Conservation (phyloP, 306 rosid genomes). For the Casuarina equisetifolia region DNA sequence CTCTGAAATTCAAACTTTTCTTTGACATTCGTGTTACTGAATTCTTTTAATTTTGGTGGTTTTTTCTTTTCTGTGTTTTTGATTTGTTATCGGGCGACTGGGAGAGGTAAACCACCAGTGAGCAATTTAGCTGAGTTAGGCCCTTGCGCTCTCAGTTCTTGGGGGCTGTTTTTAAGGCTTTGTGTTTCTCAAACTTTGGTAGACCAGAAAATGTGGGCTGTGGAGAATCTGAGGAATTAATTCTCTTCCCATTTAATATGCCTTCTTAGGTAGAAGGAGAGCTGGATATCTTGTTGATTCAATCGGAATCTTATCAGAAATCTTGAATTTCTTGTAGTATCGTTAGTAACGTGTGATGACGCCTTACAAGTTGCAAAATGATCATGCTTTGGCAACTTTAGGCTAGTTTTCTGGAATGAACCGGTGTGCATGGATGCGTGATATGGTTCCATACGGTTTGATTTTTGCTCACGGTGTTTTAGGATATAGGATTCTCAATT, state of each 20-base stretch:
- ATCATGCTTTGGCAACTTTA: neutral
- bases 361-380: neutral
- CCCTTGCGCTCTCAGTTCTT: neutral
- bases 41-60: neutral
- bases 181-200: neutral
- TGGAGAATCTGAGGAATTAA: too few relatives aligned
- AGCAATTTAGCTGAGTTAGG: neutral
- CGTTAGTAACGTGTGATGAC: neutral
- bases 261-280: neutral
- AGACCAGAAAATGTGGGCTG: neutral
- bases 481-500: neutral
- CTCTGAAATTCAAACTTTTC: neutral
- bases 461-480: neutral
- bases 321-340: neutral
- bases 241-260: neutral
- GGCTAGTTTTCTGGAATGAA: neutral
- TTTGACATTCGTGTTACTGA: neutral
- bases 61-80: neutral
- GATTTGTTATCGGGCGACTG: neutral
- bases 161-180: neutral
- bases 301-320: neutral
- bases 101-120: neutral
- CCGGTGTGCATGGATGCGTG: neutral
- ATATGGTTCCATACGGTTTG: neutral
- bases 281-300: neutral